A percentile compares a stretch with the other conserved stretches of the same genome.
phyloP scores from a whole-genome alignment of 208 protist genomes.

The Herpetomonas tarakana region DNA sequence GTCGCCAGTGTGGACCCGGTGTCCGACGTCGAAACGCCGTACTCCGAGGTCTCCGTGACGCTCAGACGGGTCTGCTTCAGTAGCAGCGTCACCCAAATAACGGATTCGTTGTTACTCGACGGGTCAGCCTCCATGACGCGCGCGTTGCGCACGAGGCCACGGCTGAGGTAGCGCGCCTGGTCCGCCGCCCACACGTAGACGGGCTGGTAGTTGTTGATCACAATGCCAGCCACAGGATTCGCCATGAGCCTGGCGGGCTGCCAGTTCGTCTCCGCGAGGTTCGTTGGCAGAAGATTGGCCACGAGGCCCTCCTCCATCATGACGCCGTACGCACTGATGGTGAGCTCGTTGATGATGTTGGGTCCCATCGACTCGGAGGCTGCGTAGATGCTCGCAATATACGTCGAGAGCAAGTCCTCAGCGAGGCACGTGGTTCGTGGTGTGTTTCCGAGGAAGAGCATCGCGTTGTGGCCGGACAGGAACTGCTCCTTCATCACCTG shows the following conservation, averaged over 20 bases:
- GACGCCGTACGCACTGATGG: slow-evolving; percentile 25
- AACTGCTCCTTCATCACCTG: slow-evolving; percentile 26
- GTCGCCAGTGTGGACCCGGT: neutral
- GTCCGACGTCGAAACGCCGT: neutral
- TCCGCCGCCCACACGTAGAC: slow-evolving; percentile 16
- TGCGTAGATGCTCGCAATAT: slow-evolving; percentile 15
- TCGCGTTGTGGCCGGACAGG: slow-evolving; percentile 34
- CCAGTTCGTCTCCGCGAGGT: neutral
- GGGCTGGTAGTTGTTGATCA: slow-evolving; percentile 25
- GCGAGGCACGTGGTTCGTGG: slow-evolving; percentile 22
- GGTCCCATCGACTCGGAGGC: slow-evolving; percentile 11
- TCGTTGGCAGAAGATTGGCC: slow-evolving; percentile 32
- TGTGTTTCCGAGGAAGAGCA: slow-evolving; percentile 28
- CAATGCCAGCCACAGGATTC: slow-evolving; percentile 37
- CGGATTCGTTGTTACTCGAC: slow-evolving; percentile 13
- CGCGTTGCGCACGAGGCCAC: slow-evolving; percentile 27
- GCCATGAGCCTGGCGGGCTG: slow-evolving; percentile 13
- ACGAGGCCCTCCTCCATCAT: slow-evolving; percentile 13
- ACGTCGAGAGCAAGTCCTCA: slow-evolving; percentile 28
- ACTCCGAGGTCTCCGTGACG: neutral
- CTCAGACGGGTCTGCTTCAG: slow-evolving; percentile 20
- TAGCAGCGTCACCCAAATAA: slow-evolving; percentile 28
- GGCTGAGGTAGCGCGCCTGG: slow-evolving; percentile 21
- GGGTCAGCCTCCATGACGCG: slow-evolving; percentile 23
- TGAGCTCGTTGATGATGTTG: slow-evolving; percentile 21